Conservation (phyloP, 176 grass and related monocot species). For the Eragrostis curvula region DNA sequence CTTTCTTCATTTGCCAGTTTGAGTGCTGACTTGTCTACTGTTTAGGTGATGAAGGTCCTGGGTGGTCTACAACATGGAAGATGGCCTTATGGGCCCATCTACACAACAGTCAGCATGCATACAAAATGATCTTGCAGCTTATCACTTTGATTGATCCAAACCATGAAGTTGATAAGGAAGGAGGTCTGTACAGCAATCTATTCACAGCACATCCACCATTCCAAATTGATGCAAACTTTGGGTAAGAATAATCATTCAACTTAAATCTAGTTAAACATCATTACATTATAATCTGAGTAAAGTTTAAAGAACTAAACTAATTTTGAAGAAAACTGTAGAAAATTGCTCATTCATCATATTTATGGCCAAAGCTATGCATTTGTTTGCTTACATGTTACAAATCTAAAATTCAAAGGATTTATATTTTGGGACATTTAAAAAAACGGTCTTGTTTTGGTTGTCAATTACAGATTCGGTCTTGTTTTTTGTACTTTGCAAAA, state of each 20-base stretch:
- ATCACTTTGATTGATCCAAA: slow-evolving; percentile 83
- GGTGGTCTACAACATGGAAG: slow-evolving; percentile 98
- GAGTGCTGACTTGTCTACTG: slow-evolving; percentile 24
- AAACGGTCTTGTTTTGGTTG: no score
- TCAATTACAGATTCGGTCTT: no score
- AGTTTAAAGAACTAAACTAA: not conserved
- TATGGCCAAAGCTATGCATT: not conserved
- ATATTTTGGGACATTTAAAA: no score
- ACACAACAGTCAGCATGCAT: slow-evolving; percentile 82
- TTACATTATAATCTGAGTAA: not conserved
- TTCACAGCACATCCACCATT: slow-evolving; percentile 95
- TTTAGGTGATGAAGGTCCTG: slow-evolving; percentile 83
- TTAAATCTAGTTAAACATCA: not conserved
- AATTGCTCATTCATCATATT: not conserved
- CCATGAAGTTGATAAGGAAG: slow-evolving; percentile 68
- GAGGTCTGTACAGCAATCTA: slow-evolving; percentile 97
- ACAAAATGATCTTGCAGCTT: slow-evolving; percentile 81
- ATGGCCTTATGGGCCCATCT: slow-evolving; percentile 89
- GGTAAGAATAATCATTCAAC: slow-evolving; percentile 53
- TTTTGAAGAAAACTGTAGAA: not conserved
- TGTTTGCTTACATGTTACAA: not conserved
- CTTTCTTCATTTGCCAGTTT: slow-evolving; percentile 7
- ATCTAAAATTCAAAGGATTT: no score
- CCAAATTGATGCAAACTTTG: slow-evolving; percentile 97
- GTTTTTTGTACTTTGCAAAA: no score